These are phyloP conservation scores for Cladosporium cucumerinum DNA, from an alignment of 2,329 filamentous ascomycete species.

Conservation along the genomic window DNA sequence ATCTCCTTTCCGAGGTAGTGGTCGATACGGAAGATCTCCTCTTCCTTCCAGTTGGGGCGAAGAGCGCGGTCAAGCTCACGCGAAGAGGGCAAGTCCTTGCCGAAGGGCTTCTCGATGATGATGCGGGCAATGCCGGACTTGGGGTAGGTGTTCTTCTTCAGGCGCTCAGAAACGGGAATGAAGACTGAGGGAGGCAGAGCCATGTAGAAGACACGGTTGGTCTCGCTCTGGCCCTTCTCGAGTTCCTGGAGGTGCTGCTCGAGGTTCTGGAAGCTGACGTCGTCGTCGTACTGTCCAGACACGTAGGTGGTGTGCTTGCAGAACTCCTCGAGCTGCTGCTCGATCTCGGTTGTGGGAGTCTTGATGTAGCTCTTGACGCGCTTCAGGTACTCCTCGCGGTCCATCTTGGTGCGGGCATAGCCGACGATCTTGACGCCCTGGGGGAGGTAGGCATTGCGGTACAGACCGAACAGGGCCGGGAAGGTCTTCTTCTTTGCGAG, in stretches of 20 bases:
- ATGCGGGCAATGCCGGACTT: conserved; percentile 85
- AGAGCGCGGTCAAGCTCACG: conserved; percentile 92
- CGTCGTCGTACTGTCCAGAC: conserved; percentile 95
- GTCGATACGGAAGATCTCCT: conserved; percentile 98
- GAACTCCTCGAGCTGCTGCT: conserved; percentile 92
- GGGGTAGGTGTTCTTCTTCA: conserved; percentile 97
- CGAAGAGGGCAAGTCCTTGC: conserved; percentile 92
- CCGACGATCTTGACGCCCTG: conserved; percentile 96
- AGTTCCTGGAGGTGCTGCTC: conserved; percentile 81
- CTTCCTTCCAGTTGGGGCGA: conserved; percentile 96
- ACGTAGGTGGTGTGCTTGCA: conserved; percentile 85
- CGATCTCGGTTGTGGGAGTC: conserved; percentile 93
- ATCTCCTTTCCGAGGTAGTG: conserved; percentile 99
- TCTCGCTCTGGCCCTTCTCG: conserved; percentile 77
- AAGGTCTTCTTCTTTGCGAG: conserved; percentile 99
- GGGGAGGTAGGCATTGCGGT: conserved; percentile 96
- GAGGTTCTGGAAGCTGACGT: conserved; percentile 85
- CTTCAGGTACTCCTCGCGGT: conserved; percentile 90
- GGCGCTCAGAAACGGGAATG: conserved; percentile 92
- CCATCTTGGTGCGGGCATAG: conserved; percentile 99
- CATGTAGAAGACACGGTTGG: conserved; percentile 98
- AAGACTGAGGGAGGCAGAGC: conserved; percentile 96
- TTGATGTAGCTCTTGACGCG: conserved; percentile 98
- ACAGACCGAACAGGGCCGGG: conserved; percentile 94
- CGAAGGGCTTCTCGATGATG: conserved; percentile 99